A percentile compares a stretch with the other conserved stretches of the same genome.
Evolutionary conservation across 495 filamentous ascomycete genomes (phyloP).

Genomic region (Collariella sp.): DNA sequence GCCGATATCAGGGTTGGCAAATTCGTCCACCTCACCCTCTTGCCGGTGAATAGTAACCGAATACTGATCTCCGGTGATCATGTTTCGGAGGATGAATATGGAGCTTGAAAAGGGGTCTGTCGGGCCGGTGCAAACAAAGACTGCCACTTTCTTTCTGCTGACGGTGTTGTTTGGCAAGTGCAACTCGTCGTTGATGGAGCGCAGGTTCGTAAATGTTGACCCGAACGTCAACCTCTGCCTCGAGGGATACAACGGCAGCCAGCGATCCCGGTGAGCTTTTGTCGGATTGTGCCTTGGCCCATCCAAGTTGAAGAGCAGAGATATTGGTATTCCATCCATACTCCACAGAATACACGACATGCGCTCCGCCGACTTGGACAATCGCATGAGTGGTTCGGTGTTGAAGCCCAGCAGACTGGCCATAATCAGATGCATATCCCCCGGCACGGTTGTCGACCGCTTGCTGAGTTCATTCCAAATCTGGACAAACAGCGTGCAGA

Average conservation of each 20-base stretch:
- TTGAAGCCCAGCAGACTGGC: slow-evolving; percentile 19
- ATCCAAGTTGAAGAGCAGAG: slow-evolving; percentile 15
- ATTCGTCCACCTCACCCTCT: slow-evolving; percentile 13
- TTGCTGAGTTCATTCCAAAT: slow-evolving; percentile 21
- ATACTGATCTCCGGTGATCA: slow-evolving; percentile 7
- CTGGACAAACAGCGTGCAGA: slow-evolving; percentile 19
- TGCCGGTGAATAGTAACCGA: slow-evolving; percentile 13
- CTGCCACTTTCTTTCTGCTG: slow-evolving; percentile 13
- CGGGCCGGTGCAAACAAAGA: slow-evolving; percentile 15
- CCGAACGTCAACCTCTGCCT: slow-evolving; percentile 9
- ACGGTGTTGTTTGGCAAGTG: slow-evolving; percentile 18
- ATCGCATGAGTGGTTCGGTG: slow-evolving; percentile 9
- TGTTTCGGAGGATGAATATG: slow-evolving; percentile 10
- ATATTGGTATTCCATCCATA: slow-evolving; percentile 18
- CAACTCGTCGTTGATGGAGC: slow-evolving; percentile 11
- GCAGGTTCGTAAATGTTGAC: slow-evolving; percentile 13
- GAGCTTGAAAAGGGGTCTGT: slow-evolving; percentile 8
- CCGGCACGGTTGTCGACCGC: slow-evolving; percentile 12
- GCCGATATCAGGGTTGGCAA: slow-evolving; percentile 16
- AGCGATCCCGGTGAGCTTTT: slow-evolving; percentile 14
- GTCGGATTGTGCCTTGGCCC: slow-evolving; percentile 12
- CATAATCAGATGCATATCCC: slow-evolving; percentile 18
- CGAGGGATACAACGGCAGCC: slow-evolving; percentile 18
- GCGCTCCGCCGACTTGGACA: slow-evolving; percentile 15
- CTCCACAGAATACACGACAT: slow-evolving; percentile 17